These are phyloP conservation scores for Vicia sativa DNA, from an alignment of 306 rosid genomes.

Conservation along the genomic window DNA sequence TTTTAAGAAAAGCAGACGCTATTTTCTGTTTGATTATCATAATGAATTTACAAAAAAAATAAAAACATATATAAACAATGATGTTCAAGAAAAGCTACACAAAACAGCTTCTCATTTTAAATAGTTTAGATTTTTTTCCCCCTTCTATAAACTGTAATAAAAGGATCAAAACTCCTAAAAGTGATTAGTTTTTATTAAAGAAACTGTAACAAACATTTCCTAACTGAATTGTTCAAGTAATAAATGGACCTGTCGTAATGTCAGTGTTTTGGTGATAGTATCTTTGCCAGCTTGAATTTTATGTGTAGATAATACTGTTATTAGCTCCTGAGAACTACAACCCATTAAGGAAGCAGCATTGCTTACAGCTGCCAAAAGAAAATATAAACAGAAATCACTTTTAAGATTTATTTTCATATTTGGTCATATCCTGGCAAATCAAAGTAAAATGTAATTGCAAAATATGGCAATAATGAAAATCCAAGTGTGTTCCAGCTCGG, in stretches of 20 bases:
- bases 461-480: constrained; percentile 19
- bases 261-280: constrained; percentile 57
- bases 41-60: neutral
- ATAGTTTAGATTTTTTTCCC: neutral
- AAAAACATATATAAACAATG: neutral
- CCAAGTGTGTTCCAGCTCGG: neutral
- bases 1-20: neutral
- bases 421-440: neutral
- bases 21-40: neutral
- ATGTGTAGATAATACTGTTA: constrained; percentile 58
- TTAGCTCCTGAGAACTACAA: constrained; percentile 70
- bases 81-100: neutral
- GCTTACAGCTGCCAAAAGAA: constrained; percentile 63
- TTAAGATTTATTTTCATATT: constrained; percentile 19
- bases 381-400: constrained; percentile 37
- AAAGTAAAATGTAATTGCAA: constrained; percentile 4
- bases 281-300: constrained; percentile 68
- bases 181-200: neutral
- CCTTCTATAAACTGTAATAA: neutral
- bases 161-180: neutral
- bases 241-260: constrained; percentile 72
- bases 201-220: neutral
- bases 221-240: constrained; percentile 22
- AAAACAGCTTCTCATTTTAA: neutral
- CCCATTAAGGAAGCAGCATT: constrained; percentile 80